Conservation (phyloP, 176 grass and related monocot genomes). For the Triticum urartu region DNA sequence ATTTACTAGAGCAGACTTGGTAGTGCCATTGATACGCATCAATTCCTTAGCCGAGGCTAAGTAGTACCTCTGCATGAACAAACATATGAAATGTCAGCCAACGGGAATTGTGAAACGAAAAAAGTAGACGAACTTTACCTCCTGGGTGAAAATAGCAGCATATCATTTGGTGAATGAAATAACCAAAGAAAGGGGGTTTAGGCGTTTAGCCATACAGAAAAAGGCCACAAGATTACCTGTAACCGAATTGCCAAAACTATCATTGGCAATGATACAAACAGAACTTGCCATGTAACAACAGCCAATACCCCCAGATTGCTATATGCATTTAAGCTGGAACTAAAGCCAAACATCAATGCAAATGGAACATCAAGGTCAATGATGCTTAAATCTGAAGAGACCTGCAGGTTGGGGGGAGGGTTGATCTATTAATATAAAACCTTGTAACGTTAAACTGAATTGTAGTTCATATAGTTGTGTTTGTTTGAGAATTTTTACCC, state of each 20-base stretch:
- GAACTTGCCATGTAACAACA: slow-evolving; percentile 89
- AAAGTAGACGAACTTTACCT: background rate
- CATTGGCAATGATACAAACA: slow-evolving; percentile 72
- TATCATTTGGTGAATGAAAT: slow-evolving; percentile 6
- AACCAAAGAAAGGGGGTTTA: background rate
- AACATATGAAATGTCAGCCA: background rate
- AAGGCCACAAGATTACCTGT: slow-evolving; percentile 47
- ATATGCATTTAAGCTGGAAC: slow-evolving; percentile 63
- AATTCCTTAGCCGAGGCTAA: slow-evolving; percentile 87
- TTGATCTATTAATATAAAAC: slow-evolving; percentile 11
- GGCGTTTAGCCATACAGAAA: background rate
- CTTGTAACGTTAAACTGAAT: background rate
- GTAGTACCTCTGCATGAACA: slow-evolving; percentile 71
- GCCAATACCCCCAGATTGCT: slow-evolving; percentile 81
- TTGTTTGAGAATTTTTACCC: slow-evolving; percentile 56
- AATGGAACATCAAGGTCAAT: slow-evolving; percentile 95
- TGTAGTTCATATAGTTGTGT: background rate
- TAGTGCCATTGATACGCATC: slow-evolving; percentile 96
- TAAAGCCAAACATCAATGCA: slow-evolving; percentile 44
- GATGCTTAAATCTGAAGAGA: slow-evolving; percentile 83
- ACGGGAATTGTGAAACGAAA: background rate
- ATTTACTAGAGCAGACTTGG: slow-evolving; percentile 84
- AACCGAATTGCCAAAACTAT: slow-evolving; percentile 62
- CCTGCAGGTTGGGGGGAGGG: slow-evolving; percentile 43
- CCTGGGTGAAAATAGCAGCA: slow-evolving; percentile 5